These are phyloP conservation scores for Scheffersomyces parashehatae DNA, from an alignment of 1,139 yeast genomes.

Conservation along the genomic window DNA sequence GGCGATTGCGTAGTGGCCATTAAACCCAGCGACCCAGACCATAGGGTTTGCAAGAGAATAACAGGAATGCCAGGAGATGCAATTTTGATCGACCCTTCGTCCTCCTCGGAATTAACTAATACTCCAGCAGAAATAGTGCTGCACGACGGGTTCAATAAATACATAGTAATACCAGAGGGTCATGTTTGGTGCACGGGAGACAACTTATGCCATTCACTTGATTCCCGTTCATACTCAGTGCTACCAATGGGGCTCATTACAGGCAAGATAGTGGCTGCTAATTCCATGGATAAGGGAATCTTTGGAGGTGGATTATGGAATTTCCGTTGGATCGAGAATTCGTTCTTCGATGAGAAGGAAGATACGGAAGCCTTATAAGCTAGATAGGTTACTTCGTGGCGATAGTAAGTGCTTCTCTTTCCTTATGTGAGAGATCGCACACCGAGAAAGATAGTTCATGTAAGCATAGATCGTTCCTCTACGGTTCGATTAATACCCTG, in stretches of 20 bases:
- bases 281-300: constrained; percentile 39
- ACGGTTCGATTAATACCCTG: too few species aligned
- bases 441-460: too few species aligned
- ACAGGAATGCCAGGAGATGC: constrained; percentile 97
- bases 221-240: constrained; percentile 84
- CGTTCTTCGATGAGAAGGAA: constrained; percentile 21
- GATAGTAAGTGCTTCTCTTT: not conserved
- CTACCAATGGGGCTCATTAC: constrained; percentile 84
- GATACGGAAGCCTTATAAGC: too few species aligned
- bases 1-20: constrained; percentile 90
- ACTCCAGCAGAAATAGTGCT: constrained; percentile 25
- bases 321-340: constrained; percentile 55
- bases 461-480: too few species aligned
- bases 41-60: constrained; percentile 86
- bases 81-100: constrained; percentile 77
- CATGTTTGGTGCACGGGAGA: constrained; percentile 99
- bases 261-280: constrained; percentile 82
- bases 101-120: constrained; percentile 53
- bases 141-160: constrained; percentile 56
- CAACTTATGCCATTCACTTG: constrained; percentile 83
- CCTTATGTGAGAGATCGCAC: not conserved
- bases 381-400: too few species aligned
- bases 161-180: constrained; percentile 75
- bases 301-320: constrained; percentile 37
- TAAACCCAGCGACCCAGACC: constrained; percentile 87